phyloP scores from a whole-genome alignment of 805 yeast genomes.

The Wickerhamiella sorbophila region DNA sequence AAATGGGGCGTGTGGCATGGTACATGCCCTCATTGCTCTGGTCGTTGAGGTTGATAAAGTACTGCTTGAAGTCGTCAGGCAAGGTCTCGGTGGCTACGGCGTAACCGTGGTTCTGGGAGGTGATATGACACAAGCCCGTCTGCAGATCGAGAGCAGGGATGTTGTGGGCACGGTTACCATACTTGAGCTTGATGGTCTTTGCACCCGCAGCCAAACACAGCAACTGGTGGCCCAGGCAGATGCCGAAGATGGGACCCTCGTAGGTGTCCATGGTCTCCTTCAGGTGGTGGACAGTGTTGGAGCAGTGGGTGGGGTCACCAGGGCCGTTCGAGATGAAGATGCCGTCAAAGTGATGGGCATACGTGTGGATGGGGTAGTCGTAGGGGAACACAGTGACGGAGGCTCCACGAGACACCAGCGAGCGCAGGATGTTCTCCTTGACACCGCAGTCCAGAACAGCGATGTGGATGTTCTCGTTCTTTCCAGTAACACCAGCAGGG shows the following conservation, averaged over 20 bases:
- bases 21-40: slow-evolving; percentile 98
- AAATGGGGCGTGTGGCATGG: slow-evolving; percentile 72
- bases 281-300: slow-evolving; percentile 60
- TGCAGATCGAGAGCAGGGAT: slow-evolving; percentile 85
- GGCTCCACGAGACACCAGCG: slow-evolving; percentile 89
- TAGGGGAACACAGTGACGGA: slow-evolving; percentile 93
- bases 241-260: slow-evolving; percentile 70
- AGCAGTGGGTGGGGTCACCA: slow-evolving; percentile 92
- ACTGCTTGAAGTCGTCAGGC: slow-evolving; percentile 73
- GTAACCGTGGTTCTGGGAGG: slow-evolving; percentile 97
- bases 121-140: slow-evolving; percentile 93
- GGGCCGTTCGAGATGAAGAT: slow-evolving; percentile 92
- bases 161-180: slow-evolving; percentile 99
- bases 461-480: slow-evolving; percentile 50
- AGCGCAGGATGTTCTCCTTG: slow-evolving; percentile 90
- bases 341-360: slow-evolving; percentile 89
- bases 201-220: slow-evolving; percentile 94
- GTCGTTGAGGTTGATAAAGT: slow-evolving; percentile 91
- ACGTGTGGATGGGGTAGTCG: slow-evolving; percentile 81
- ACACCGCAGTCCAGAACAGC: slow-evolving; percentile 98
- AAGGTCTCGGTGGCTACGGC: slow-evolving; percentile 82
- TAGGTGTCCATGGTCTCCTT: slow-evolving; percentile 51
- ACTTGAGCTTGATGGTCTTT: slow-evolving; percentile 76
- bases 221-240: slow-evolving; percentile 96
- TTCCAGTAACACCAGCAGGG: slow-evolving; percentile 37